Evolutionary conservation across 129 eudicot species (phyloP).

Genomic region (Helianthus tuberosus): DNA sequence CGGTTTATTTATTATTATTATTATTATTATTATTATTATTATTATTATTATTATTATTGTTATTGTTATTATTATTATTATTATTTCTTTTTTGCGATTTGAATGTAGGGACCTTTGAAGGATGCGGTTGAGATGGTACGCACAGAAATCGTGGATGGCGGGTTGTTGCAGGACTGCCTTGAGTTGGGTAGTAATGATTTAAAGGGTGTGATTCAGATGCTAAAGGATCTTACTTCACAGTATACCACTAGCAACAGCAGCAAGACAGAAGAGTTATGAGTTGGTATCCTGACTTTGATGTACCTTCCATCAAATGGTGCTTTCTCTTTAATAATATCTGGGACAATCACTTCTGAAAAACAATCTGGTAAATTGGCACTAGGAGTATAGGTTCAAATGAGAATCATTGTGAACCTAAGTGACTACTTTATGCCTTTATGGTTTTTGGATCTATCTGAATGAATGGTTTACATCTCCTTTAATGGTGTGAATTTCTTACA

Average conservation of each 20-base stretch:
- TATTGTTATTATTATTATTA: too few relatives aligned
- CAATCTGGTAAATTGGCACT: neutral
- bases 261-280: slow-evolving; percentile 45
- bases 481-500: too few relatives aligned
- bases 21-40: too few relatives aligned
- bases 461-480: too few relatives aligned
- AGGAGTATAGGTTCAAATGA: neutral
- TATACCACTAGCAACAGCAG: slow-evolving; percentile 38
- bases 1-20: neutral
- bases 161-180: slow-evolving; percentile 72
- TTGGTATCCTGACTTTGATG: slow-evolving; percentile 1
- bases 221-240: slow-evolving; percentile 59
- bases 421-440: too few relatives aligned
- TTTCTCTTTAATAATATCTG: neutral
- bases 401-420: too few relatives aligned
- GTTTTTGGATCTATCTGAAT: too few relatives aligned
- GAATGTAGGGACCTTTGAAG: slow-evolving; percentile 76
- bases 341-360: neutral
- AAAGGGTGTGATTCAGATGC: slow-evolving; percentile 60
- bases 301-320: neutral
- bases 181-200: slow-evolving; percentile 73
- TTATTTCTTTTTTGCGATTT: neutral
- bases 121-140: slow-evolving; percentile 59
- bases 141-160: slow-evolving; percentile 75
- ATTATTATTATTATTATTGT: too few relatives aligned